Evolutionary conservation across 2,329 filamentous ascomycete species (phyloP), one percentile per base, ranked within the genome.

Genomic region (Blastomyces emzantsi): DNA sequence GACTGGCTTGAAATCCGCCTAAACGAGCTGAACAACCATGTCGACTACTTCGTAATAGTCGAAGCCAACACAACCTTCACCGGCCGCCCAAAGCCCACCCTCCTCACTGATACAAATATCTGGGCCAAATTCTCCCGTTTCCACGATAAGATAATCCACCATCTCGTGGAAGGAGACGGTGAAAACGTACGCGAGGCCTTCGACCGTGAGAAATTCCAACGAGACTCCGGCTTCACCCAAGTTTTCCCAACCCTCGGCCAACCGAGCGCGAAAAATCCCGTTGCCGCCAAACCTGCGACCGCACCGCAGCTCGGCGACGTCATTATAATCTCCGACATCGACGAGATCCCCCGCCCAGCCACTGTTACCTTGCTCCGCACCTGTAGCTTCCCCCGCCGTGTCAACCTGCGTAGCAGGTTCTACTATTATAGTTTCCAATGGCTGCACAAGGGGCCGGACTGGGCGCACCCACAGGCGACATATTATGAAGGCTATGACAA

Each of bases 1-100:
- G 85, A 88, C 73, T 86, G 84, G 80, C 78, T 88, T 52, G 85
- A 88, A 71, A 83, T 89, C 58, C 82, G 85, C 13, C 76, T 88
- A 2, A 79, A 84, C 68, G 82, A 82, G 2, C 79, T 86, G 19
- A 81, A 82, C 63, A 73, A 81, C 49, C 74, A 81, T 52, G 84
- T 88, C 64, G 85, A 88, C 74, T 87, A 86, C 73, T 88, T 87
- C 68, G 77, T 88, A 69, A 79, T 88, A 43, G 79, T 87, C 60
- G 86, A 88, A 74, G 80, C 82, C 0, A 71, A 75, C 22, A 79
- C 76, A 60, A 87, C 85, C 0, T 87, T 87, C 67, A 85, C 85
- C 19, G 81, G 81, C 45, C 75, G 74, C 0, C 73, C 77, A 9
- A 88, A 88, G 73, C 79, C 82, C 1, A 30, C 25, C 36, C 56